A percentile compares a stretch with the other conserved stretches of the same genome.
Conservation (phyloP, 306 rosid genomes). For the Rosa chinensis region DNA sequence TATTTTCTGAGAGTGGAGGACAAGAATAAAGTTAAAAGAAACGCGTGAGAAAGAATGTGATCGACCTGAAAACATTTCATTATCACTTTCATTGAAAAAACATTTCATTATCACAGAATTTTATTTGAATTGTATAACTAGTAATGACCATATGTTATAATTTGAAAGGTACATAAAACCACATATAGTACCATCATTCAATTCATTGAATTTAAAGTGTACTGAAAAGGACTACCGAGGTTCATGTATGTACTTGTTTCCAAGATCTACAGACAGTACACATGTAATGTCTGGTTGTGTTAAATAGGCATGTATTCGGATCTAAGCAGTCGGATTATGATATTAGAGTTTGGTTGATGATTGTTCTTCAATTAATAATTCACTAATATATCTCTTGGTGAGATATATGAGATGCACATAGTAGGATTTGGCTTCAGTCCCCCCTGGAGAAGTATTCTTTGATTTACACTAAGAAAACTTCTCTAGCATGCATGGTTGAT, state of each 20-base stretch:
- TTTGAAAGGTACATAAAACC: background rate
- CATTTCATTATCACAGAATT: background rate
- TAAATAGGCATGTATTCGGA: constrained; percentile 16
- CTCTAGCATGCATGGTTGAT: too few relatives aligned
- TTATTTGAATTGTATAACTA: background rate
- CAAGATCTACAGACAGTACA: background rate
- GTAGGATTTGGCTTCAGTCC: too few relatives aligned
- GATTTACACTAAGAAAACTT: too few relatives aligned
- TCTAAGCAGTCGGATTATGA: background rate
- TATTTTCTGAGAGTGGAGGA: background rate
- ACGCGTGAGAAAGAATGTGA: background rate
- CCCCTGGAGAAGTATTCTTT: too few relatives aligned
- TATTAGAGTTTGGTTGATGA: background rate
- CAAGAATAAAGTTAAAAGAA: background rate
- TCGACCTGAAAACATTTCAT: background rate
- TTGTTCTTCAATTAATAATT: background rate
- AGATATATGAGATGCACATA: too few relatives aligned
- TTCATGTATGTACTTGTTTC: background rate
- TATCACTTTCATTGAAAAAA: too few relatives aligned
- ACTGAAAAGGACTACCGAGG: background rate
- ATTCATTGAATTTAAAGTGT: background rate
- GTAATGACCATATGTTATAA: background rate
- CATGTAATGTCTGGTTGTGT: constrained; percentile 13
- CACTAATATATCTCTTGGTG: background rate
- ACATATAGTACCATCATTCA: background rate